Evolutionary conservation across 1,284 basidiomycete genomes (phyloP).

Genomic region (Austropuccinia psidii): DNA sequence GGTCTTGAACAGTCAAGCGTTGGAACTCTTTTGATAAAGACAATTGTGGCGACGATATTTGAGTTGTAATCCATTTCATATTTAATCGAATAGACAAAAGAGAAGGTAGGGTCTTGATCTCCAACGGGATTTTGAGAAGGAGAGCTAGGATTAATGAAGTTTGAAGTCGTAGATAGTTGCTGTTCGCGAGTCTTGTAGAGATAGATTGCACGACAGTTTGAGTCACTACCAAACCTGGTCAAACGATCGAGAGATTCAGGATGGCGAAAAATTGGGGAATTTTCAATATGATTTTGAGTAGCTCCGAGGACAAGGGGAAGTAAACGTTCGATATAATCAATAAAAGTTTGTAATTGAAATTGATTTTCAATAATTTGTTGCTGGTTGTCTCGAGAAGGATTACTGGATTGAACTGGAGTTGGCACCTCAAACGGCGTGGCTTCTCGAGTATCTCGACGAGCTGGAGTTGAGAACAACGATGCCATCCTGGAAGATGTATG

Average conservation of each 20-base stretch:
- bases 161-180: conserved; percentile 55
- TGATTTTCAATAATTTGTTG: too few relatives aligned
- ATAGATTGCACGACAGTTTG: conserved; percentile 58
- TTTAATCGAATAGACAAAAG: conserved; percentile 63
- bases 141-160: background rate
- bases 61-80: conserved; percentile 70
- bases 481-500: too few relatives aligned
- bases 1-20: conserved; percentile 70
- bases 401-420: too few relatives aligned
- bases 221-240: conserved; percentile 62
- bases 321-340: conserved; percentile 58
- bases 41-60: conserved; percentile 74
- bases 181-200: conserved; percentile 65
- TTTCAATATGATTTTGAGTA: conserved; percentile 56
- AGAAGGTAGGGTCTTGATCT: conserved; percentile 13
- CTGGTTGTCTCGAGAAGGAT: background rate
- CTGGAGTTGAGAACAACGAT: too few relatives aligned
- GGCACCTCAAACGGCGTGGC: too few relatives aligned
- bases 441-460: too few relatives aligned
- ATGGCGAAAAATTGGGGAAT: conserved; percentile 57
- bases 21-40: conserved; percentile 84
- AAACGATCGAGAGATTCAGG: conserved; percentile 60
- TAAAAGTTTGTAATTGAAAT: conserved; percentile 7
- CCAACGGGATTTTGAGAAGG: background rate
- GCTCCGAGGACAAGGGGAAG: conserved; percentile 68